These are phyloP conservation scores for Pholiota microspora DNA, from an alignment of 768 basidiomycete genomes.

Conservation along the genomic window DNA sequence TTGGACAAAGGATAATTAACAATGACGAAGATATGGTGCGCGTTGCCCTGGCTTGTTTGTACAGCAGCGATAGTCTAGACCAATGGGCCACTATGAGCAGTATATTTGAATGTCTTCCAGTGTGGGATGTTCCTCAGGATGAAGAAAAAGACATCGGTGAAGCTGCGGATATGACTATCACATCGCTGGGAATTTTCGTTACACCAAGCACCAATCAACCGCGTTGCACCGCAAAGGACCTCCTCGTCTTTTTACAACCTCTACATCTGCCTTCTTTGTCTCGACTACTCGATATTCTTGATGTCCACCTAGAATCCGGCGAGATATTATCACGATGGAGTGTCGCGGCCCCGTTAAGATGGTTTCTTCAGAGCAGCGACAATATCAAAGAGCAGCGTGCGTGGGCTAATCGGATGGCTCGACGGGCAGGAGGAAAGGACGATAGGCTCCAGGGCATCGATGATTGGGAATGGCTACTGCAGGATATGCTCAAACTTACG, in stretches of 20 bases:
- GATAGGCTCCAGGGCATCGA: constrained; percentile 57
- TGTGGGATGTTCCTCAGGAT: constrained; percentile 67
- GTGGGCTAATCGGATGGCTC: constrained; percentile 85
- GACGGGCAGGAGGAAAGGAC: constrained; percentile 55
- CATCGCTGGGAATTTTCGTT: constrained; percentile 78
- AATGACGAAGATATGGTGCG: constrained; percentile 83
- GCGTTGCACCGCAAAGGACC: constrained; percentile 59
- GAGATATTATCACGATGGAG: constrained; percentile 91
- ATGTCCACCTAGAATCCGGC: constrained; percentile 91
- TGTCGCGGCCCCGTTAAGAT: constrained; percentile 79
- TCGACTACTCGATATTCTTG: constrained; percentile 83
- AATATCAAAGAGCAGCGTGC: constrained; percentile 70
- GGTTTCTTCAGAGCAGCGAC: constrained; percentile 80
- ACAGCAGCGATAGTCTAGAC: constrained; percentile 70
- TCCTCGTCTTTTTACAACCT: constrained; percentile 81
- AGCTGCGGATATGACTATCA: constrained; percentile 77
- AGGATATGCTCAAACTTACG: constrained; percentile 86
- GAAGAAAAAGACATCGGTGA: constrained; percentile 61
- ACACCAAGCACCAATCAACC: constrained; percentile 65
- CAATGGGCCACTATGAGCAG: constrained; percentile 84
- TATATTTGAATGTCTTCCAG: constrained; percentile 96
- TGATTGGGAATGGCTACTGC: constrained; percentile 86
- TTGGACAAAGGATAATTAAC: constrained; percentile 68
- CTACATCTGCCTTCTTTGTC: constrained; percentile 75
- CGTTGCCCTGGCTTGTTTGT: constrained; percentile 84